A percentile compares a stretch with the other conserved stretches of the same genome.
Conservation (phyloP, 2,329 filamentous ascomycete genomes). For the Neonectria neomacrospora region DNA sequence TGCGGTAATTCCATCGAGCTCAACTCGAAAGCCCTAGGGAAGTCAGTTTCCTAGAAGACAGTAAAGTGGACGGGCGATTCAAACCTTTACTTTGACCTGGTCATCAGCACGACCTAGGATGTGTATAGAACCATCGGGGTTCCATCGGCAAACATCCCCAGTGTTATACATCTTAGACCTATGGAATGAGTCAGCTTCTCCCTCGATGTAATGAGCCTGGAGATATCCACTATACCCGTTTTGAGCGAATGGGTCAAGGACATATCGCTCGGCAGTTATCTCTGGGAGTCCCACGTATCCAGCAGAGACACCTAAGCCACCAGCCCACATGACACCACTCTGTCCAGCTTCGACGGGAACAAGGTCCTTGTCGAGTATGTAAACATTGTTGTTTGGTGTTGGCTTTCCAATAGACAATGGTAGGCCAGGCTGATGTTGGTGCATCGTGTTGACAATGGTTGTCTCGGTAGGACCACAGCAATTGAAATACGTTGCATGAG, state of each 20-base stretch:
- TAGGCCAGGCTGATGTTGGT: conserved; percentile 51
- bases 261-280: conserved; percentile 61
- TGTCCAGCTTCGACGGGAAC: conserved; percentile 58
- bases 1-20: conserved; percentile 66
- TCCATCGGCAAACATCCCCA: conserved; percentile 67
- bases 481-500: conserved; percentile 61
- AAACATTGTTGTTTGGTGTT: conserved; percentile 66
- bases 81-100: conserved; percentile 68
- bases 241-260: conserved; percentile 60
- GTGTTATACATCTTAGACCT: conserved; percentile 67
- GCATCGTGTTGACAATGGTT: conserved; percentile 67
- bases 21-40: conserved; percentile 65
- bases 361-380: conserved; percentile 61
- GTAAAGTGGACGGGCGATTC: neutral
- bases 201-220: neutral
- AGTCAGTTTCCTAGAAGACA: neutral
- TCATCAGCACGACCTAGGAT: conserved; percentile 67
- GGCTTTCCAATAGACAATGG: conserved; percentile 65
- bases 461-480: conserved; percentile 70
- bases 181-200: neutral
- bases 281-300: conserved; percentile 66
- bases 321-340: conserved; percentile 67
- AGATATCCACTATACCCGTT: conserved; percentile 55
- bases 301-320: conserved; percentile 61
- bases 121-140: conserved; percentile 62